These are phyloP conservation scores for Hippophae gyantsensis DNA, from an alignment of 306 rosid genomes.

Conservation along the genomic window DNA sequence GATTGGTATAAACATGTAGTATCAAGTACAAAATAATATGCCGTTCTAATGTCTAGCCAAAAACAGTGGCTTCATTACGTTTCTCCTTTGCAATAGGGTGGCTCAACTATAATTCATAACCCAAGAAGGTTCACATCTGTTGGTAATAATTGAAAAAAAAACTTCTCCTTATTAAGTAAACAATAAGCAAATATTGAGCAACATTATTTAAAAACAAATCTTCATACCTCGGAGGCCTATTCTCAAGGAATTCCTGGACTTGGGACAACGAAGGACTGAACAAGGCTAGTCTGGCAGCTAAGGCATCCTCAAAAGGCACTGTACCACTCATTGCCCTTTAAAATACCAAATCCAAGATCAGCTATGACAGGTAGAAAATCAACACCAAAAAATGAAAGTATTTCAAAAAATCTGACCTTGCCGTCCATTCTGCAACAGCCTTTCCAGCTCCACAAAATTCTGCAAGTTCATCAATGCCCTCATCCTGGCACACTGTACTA, in stretches of 20 bases:
- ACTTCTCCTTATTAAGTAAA: background rate
- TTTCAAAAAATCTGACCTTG: conserved; percentile 40
- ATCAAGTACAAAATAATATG: too few species aligned
- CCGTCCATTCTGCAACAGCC: conserved; percentile 95
- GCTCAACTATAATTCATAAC: too few species aligned
- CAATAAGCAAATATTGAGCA: conserved; percentile 7
- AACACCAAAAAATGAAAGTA: conserved; percentile 2
- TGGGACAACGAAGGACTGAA: conserved; percentile 77
- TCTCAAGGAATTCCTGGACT: conserved; percentile 66
- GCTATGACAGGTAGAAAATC: conserved; percentile 10
- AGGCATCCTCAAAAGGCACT: conserved; percentile 90
- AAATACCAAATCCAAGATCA: conserved; percentile 22
- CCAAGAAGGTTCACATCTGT: too few species aligned
- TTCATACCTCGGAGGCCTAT: conserved; percentile 66
- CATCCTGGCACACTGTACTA: conserved; percentile 74
- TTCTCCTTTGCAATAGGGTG: too few species aligned
- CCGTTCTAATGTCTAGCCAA: too few species aligned
- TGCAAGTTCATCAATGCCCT: conserved; percentile 91
- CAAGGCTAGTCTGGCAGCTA: conserved; percentile 80
- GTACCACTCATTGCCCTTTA: conserved; percentile 94
- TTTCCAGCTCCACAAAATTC: conserved; percentile 94
- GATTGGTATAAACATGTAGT: too few species aligned
- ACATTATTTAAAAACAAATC: background rate
- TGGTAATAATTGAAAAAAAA: background rate
- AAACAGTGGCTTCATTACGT: too few species aligned